Conservation (phyloP, 2,329 filamentous ascomycete genomes). For the Fusarium penzigii region DNA sequence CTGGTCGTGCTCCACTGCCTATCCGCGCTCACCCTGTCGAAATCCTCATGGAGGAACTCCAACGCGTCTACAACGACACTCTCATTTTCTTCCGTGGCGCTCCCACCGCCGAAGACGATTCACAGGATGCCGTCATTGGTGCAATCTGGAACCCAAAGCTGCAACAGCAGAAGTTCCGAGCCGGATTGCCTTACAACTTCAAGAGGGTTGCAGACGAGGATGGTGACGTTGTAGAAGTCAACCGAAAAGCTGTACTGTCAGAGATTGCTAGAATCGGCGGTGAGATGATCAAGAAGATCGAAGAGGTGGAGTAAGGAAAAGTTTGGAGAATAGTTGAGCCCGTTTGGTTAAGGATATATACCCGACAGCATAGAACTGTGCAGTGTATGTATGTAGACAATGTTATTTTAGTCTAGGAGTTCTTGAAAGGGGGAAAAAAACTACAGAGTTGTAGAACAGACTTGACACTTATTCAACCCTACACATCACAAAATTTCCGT, state of each 20-base stretch:
- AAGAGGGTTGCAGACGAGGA: slow-evolving; percentile 35
- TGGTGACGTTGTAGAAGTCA: slow-evolving; percentile 59
- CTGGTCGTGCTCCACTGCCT: slow-evolving; percentile 44
- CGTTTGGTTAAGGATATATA: neutral
- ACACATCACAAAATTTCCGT: neutral
- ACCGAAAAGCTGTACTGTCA: slow-evolving; percentile 65
- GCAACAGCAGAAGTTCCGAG: slow-evolving; percentile 63
- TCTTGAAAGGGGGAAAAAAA: neutral
- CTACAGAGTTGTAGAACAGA: neutral
- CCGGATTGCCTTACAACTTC: slow-evolving; percentile 68
- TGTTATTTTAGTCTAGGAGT: neutral
- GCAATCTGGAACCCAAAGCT: slow-evolving; percentile 61
- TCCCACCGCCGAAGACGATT: slow-evolving; percentile 37
- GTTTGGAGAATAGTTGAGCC: neutral
- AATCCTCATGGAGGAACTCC: slow-evolving; percentile 68
- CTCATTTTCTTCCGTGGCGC: slow-evolving; percentile 78
- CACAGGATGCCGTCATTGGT: slow-evolving; percentile 49
- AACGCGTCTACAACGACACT: slow-evolving; percentile 64
- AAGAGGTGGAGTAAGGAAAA: slow-evolving; percentile 39
- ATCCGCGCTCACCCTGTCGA: slow-evolving; percentile 61
- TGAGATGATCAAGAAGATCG: slow-evolving; percentile 68
- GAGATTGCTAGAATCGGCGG: slow-evolving; percentile 73
- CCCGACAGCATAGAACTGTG: neutral
- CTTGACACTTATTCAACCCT: neutral
- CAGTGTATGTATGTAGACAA: neutral